phyloP scores from a whole-genome alignment of 2,329 filamentous ascomycete species.

The Pseudomassariella vexata region DNA sequence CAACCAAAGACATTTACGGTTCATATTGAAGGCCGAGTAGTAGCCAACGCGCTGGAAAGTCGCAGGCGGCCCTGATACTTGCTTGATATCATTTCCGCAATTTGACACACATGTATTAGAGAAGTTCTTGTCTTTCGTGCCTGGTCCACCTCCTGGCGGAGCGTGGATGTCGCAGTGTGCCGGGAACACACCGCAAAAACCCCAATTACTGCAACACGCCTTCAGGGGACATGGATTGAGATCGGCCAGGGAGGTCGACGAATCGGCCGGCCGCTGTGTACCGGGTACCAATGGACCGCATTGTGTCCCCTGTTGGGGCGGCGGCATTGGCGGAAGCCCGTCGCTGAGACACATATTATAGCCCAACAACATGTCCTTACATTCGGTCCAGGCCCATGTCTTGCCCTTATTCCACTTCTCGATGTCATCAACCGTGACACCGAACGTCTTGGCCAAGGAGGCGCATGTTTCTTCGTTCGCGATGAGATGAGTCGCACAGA shows the following conservation, averaged over 20 bases:
- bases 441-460: conserved; percentile 16
- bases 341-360: conserved; percentile 17
- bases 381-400: conserved; percentile 16
- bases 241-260: too few relatives aligned
- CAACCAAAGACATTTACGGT: conserved; percentile 12
- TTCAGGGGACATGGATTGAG: too few relatives aligned
- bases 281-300: conserved; percentile 12
- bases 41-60: conserved; percentile 8
- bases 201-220: conserved; percentile 14
- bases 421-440: conserved; percentile 11
- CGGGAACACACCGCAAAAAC: too few relatives aligned
- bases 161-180: conserved; percentile 7
- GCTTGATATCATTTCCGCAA: conserved; percentile 11
- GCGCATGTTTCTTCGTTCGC: conserved; percentile 26
- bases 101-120: conserved; percentile 9
- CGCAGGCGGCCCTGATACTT: background rate
- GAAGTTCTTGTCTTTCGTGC: conserved; percentile 3
- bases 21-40: conserved; percentile 11
- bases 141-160: background rate
- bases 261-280: conserved; percentile 1
- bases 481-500: conserved; percentile 27
- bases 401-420: conserved; percentile 14
- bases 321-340: conserved; percentile 14
- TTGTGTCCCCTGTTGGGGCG: conserved; percentile 10
- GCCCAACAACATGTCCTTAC: conserved; percentile 7